Conservation (phyloP, 345 rosid genomes). For the Aethionema arabicum region DNA sequence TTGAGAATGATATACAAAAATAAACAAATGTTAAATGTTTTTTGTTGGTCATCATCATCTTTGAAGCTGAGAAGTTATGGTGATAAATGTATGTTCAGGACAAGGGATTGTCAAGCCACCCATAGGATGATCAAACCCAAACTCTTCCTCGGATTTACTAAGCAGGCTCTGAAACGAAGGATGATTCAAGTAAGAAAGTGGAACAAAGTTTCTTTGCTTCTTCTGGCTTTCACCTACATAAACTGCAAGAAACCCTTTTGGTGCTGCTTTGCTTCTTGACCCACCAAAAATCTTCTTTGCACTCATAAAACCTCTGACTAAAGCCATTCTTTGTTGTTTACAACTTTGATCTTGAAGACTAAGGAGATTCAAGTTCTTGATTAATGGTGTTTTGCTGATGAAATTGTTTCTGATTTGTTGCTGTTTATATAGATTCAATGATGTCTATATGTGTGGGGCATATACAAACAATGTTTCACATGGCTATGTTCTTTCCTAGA, state of each 20-base stretch:
- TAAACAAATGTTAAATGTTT: not conserved
- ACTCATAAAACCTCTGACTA: conserved; percentile 14
- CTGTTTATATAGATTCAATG: conserved; percentile 14
- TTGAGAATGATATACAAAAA: too few species aligned
- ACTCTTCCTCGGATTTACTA: conserved; percentile 48
- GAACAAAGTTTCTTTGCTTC: conserved; percentile 44
- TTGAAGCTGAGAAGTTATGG: conserved; percentile 35
- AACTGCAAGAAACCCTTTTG: conserved; percentile 43
- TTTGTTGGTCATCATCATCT: not conserved
- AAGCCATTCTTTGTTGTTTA: conserved; percentile 1
- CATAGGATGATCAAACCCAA: conserved; percentile 46
- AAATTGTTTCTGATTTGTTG: not conserved
- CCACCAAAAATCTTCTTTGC: conserved; percentile 28
- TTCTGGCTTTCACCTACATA: conserved; percentile 48
- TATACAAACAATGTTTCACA: not conserved
- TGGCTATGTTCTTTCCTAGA: conserved; percentile 9
- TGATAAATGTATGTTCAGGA: conserved; percentile 39
- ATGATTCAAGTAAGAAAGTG: conserved; percentile 39
- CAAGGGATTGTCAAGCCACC: conserved; percentile 56
- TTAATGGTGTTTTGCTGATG: conserved; percentile 8
- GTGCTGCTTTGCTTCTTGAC: conserved; percentile 25
- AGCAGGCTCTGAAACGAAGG: conserved; percentile 45
- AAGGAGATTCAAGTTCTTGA: not conserved
- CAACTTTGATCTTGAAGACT: not conserved
- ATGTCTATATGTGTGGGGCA: conserved; percentile 3